Percentiles rank a stretch among this genome's conserved stretches.
Evolutionary conservation across 1,139 yeast genomes (phyloP).

Genomic region (Maudiozyma humilis): DNA sequence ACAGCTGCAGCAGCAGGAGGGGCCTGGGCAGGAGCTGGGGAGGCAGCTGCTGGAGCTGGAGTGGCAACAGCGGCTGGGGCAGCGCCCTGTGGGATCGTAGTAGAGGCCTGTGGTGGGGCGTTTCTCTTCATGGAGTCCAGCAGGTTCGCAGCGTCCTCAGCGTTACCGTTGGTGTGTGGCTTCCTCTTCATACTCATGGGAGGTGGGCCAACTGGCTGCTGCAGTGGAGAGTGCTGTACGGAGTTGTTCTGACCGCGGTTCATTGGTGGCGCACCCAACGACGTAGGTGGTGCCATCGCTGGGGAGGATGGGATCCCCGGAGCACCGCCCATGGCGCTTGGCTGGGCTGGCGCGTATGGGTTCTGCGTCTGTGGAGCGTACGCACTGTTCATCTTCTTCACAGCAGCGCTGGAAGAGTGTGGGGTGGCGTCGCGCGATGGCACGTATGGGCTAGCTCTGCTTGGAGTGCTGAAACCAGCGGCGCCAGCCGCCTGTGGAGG

Average conservation of each 20-base stretch:
- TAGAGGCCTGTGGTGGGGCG: slow-evolving; percentile 7
- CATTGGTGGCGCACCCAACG: too few species aligned
- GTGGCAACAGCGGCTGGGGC: slow-evolving; percentile 7
- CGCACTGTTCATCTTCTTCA: neutral
- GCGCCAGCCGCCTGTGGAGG: slow-evolving; percentile 1
- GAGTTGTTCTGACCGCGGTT: neutral
- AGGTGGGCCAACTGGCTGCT: slow-evolving; percentile 10
- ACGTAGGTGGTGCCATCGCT: slow-evolving; percentile 1
- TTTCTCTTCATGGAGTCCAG: slow-evolving; percentile 18
- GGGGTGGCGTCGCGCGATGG: slow-evolving; percentile 12
- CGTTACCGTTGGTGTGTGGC: slow-evolving; percentile 15
- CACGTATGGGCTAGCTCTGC: neutral
- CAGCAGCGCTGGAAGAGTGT: slow-evolving; percentile 4
- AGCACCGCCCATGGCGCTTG: neutral
- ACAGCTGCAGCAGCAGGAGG: slow-evolving; percentile 8
- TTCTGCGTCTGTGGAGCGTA: slow-evolving; percentile 14
- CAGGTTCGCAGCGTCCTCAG: slow-evolving; percentile 18
- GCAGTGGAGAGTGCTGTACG: slow-evolving; percentile 2
- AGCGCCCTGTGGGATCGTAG: slow-evolving; percentile 2
- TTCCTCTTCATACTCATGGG: slow-evolving; percentile 8
- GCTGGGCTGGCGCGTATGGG: slow-evolving; percentile 9
- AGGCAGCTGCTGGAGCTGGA: slow-evolving; percentile 3
- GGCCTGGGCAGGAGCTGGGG: neutral
- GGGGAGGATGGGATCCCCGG: neutral
- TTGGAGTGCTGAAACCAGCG: slow-evolving; percentile 10